A percentile compares a stretch with the other conserved stretches of the same genome.
These are phyloP conservation scores for Sesbania bispinosa DNA, from an alignment of 306 rosid species.

Conservation along the genomic window DNA sequence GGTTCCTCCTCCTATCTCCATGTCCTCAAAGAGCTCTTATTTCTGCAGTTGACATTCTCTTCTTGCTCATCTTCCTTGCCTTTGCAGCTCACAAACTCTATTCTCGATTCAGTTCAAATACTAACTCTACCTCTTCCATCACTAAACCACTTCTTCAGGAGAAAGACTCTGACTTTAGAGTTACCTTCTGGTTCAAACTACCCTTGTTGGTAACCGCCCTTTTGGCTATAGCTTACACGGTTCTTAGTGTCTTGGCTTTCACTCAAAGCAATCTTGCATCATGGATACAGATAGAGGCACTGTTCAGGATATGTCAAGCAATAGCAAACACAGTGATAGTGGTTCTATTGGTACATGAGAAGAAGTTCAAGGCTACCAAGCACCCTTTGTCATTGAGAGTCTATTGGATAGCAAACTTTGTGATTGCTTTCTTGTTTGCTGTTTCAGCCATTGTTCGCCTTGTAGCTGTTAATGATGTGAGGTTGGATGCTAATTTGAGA, in stretches of 20 bases:
- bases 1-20: constrained; percentile 35
- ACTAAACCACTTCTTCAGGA: constrained; percentile 30
- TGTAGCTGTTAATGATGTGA: not conserved
- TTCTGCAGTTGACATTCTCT: constrained; percentile 24
- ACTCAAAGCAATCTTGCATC: constrained; percentile 19
- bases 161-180: constrained; percentile 24
- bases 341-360: constrained; percentile 31
- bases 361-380: constrained; percentile 23
- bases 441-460: constrained; percentile 33
- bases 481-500: constrained; percentile 33
- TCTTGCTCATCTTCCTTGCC: constrained; percentile 25
- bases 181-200: constrained; percentile 33
- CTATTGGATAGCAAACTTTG: constrained; percentile 33
- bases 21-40: constrained; percentile 38
- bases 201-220: constrained; percentile 20
- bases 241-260: constrained; percentile 32
- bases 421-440: constrained; percentile 27
- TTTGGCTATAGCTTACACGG: constrained; percentile 27
- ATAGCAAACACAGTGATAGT: constrained; percentile 18
- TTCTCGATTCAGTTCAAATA: constrained; percentile 11
- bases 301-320: constrained; percentile 35
- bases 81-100: constrained; percentile 22
- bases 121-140: constrained; percentile 4
- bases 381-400: constrained; percentile 42
- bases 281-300: constrained; percentile 36